These are phyloP conservation scores for Neurospora tetraspora DNA, from an alignment of 495 filamentous ascomycete genomes.

Conservation along the genomic window DNA sequence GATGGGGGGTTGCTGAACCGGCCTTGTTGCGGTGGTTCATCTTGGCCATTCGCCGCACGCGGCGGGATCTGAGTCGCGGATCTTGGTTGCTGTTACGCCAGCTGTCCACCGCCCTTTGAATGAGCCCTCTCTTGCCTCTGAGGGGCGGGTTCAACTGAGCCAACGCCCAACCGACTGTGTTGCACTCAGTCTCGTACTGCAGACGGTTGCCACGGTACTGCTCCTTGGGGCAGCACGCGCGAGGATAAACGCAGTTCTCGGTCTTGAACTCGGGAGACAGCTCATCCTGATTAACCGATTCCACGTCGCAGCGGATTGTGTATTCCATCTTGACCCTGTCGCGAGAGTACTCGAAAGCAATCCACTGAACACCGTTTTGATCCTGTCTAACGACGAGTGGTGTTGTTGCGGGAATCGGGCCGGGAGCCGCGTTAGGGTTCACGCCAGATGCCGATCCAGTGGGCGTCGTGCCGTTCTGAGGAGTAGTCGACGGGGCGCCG, in stretches of 20 bases:
- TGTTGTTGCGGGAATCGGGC: slow-evolving; percentile 96
- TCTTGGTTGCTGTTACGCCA: slow-evolving; percentile 99
- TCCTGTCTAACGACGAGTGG: slow-evolving; percentile 92
- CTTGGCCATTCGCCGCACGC: slow-evolving; percentile 91
- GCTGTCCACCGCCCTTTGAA: slow-evolving; percentile 94
- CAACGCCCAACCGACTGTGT: slow-evolving; percentile 93
- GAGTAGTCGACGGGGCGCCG: slow-evolving; percentile 27
- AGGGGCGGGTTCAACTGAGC: slow-evolving; percentile 86
- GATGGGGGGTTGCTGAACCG: slow-evolving; percentile 34
- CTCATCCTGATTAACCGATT: slow-evolving; percentile 85
- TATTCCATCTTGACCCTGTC: slow-evolving; percentile 99
- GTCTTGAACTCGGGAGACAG: slow-evolving; percentile 85
- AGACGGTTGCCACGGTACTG: slow-evolving; percentile 92
- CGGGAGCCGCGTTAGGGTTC: slow-evolving; percentile 88
- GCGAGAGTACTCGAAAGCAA: slow-evolving; percentile 95
- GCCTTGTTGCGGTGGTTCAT: slow-evolving; percentile 70
- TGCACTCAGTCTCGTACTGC: slow-evolving; percentile 96
- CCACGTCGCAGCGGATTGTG: slow-evolving; percentile 95
- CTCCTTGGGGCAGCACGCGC: slow-evolving; percentile 90
- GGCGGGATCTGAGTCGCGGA: slow-evolving; percentile 74
- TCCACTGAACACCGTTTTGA: slow-evolving; percentile 96
- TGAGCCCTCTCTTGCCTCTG: slow-evolving; percentile 85
- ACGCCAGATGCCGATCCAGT: slow-evolving; percentile 40
- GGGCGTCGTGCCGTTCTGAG: slow-evolving; percentile 42
- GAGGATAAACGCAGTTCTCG: slow-evolving; percentile 95